Evolutionary conservation across 345 rosid species (phyloP).

Genomic region (Eucalyptus globulus): DNA sequence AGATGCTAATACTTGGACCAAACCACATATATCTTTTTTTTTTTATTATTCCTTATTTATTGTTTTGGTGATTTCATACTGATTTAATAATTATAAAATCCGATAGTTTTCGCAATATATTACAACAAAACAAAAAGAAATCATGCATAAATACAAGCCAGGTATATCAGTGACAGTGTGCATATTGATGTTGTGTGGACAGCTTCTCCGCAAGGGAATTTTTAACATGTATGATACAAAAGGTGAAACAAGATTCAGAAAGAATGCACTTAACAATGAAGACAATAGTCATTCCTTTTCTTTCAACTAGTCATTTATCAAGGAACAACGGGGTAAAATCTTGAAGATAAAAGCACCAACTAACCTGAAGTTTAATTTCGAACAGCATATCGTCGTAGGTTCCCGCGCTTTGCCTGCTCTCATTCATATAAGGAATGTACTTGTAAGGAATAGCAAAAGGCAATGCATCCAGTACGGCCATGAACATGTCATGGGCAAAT

Average conservation of each 20-base stretch:
- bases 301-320: neutral
- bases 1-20: too few relatives aligned
- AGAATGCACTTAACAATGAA: neutral
- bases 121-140: neutral
- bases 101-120: neutral
- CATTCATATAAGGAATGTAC: neutral
- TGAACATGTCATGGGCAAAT: constrained; percentile 4
- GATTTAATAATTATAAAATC: constrained; percentile 26
- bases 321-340: neutral
- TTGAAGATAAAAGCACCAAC: neutral
- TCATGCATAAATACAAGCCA: neutral
- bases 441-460: neutral
- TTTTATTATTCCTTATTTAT: too few relatives aligned
- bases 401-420: neutral
- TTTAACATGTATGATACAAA: neutral
- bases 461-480: neutral
- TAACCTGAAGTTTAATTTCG: neutral
- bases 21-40: too few relatives aligned
- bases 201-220: neutral
- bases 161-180: neutral
- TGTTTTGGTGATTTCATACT: neutral
- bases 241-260: neutral
- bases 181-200: neutral
- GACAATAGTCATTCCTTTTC: neutral
- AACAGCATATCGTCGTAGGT: neutral